A percentile compares a stretch with the other conserved stretches of the same genome.
These are phyloP conservation scores for Colletotrichum euphorbiae DNA, from an alignment of 2,329 filamentous ascomycete species.

Conservation along the genomic window DNA sequence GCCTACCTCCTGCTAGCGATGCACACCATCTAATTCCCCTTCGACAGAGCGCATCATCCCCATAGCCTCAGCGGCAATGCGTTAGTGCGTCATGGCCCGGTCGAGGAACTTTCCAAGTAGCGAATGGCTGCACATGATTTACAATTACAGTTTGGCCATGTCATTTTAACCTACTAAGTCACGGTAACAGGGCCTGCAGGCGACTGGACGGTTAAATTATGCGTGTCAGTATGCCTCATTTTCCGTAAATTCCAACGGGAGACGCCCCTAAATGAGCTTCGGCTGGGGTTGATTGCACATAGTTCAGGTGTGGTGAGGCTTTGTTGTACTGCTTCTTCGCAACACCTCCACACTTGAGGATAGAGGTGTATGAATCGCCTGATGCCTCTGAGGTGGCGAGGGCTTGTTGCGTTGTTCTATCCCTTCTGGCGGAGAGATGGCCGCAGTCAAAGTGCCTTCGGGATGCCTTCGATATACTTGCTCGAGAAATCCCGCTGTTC, in stretches of 20 bases:
- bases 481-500: constrained; percentile 40
- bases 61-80: constrained; percentile 43
- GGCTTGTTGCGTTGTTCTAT: constrained; percentile 50
- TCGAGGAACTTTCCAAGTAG: constrained; percentile 42
- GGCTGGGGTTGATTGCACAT: constrained; percentile 46
- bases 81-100: constrained; percentile 45
- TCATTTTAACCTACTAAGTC: constrained; percentile 45
- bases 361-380: constrained; percentile 45
- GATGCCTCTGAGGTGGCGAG: constrained; percentile 50
- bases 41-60: constrained; percentile 46
- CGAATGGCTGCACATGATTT: constrained; percentile 48
- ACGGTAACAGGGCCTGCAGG: constrained; percentile 43
- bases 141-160: constrained; percentile 46
- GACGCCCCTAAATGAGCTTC: constrained; percentile 43
- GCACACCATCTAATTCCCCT: constrained; percentile 45
- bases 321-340: constrained; percentile 52
- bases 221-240: constrained; percentile 45
- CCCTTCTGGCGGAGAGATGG: constrained; percentile 52
- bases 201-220: constrained; percentile 45
- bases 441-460: constrained; percentile 49
- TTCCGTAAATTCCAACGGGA: constrained; percentile 48
- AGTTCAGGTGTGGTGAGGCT: constrained; percentile 51
- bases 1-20: constrained; percentile 20
- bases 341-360: constrained; percentile 46
- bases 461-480: constrained; percentile 50